Evolutionary conservation across 306 rosid genomes (phyloP).

Genomic region (Medicago lupulina): DNA sequence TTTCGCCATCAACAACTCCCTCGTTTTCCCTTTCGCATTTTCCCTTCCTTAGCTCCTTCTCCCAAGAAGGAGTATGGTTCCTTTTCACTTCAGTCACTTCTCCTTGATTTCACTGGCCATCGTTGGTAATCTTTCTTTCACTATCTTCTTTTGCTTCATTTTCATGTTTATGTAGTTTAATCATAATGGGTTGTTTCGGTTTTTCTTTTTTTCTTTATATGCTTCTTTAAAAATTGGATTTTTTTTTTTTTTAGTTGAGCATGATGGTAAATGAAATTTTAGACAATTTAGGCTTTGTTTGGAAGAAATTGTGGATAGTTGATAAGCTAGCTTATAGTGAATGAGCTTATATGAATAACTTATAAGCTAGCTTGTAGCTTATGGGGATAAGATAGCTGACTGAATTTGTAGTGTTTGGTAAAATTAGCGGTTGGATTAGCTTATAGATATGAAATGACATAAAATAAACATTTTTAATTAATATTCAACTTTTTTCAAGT

Average conservation of each 20-base stretch:
- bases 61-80: constrained; percentile 64
- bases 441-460: no score
- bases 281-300: no score
- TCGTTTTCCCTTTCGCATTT: constrained; percentile 56
- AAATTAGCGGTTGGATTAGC: no score
- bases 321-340: no score
- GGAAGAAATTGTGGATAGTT: no score
- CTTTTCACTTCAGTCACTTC: constrained; percentile 71
- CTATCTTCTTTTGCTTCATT: background rate
- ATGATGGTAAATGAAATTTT: no score
- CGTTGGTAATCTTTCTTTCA: constrained; percentile 52
- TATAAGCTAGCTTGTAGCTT: no score
- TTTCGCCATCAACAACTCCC: constrained; percentile 70
- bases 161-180: background rate
- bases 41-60: constrained; percentile 75
- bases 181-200: background rate
- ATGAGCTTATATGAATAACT: no score
- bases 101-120: constrained; percentile 51
- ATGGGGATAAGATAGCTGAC: no score
- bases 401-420: no score
- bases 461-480: no score
- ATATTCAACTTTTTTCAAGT: no score
- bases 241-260: background rate
- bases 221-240: background rate
- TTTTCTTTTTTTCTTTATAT: background rate